Base-by-base conservation (phyloP, 352 stramenopile species). In the Globisporangium barbulae region DNA sequence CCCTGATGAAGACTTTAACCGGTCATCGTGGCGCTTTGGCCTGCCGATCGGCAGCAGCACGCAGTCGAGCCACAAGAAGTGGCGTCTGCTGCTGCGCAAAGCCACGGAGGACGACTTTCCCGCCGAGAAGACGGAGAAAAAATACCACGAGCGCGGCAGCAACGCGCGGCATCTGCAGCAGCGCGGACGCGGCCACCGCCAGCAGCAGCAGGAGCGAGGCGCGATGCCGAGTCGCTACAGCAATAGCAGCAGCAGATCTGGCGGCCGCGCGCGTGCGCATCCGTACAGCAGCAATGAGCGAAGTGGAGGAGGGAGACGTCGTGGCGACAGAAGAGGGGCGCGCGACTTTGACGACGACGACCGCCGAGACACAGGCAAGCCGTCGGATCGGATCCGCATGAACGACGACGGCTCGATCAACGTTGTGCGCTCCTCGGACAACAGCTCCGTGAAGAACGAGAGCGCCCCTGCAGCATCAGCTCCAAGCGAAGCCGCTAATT, bases 81-180 rank as follows among this genome's bases (percentile, higher is more conserved):
- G 85, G 85, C 78, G 85, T 7, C 17, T 94, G 22, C 63, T 94
- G 25, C 55, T 94, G 55, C 83, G 85, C 48, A 79, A 76, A 31
- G 85, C 85, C 6, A 94, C 83, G 0, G 71, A 78, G 35, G 80
- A 93, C 22, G 85, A 94, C 53, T 93, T 94, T 61, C 85, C 85
- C 28, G 70, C 85, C 0, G 85, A 94, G 67, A 94, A 94, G 65
- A 65, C 74, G 10, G 69, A 79, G 42, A 90, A 90, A 63, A 77
- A 79, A 63, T 93, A 93, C 71, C 83, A 93, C 60, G 75, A 84
- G 31, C 81, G 83, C n/a, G 35, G 59, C 37, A 22, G 45, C 5
- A 53, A 41, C n/a, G n/a, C n/a, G 12, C 37, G 56, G 6, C 54
- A 44, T 15, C 28, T 61, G 13, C 53, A 61, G 56, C 54, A 73